phyloP scores from a whole-genome alignment of 208 protist species.

The Angomonas deanei region DNA sequence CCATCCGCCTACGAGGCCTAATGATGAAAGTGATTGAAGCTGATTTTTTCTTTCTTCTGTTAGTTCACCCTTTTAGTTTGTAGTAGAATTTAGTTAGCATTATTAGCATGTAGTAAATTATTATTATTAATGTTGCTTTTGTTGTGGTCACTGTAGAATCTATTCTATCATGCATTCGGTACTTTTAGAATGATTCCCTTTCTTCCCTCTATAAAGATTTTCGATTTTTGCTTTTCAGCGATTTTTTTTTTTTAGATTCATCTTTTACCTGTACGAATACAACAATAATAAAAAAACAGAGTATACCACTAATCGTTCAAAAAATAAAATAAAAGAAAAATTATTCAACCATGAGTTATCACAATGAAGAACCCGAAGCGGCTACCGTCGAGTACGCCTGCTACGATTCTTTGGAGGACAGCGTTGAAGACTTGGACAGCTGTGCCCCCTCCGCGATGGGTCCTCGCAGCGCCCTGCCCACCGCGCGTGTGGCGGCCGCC shows the following conservation, averaged over 20 bases:
- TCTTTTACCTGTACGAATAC: background rate
- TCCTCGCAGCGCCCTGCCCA: background rate
- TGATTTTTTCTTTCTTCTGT: slow-evolving; percentile 5
- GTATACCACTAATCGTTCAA: no score
- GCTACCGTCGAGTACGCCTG: background rate
- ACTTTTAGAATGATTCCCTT: slow-evolving; percentile 7
- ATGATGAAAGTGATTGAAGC: background rate
- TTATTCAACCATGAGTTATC: background rate
- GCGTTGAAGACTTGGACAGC: background rate
- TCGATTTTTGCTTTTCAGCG: slow-evolving; percentile 1
- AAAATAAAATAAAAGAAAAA: no score
- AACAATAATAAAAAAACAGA: background rate
- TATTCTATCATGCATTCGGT: background rate
- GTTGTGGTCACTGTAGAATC: background rate
- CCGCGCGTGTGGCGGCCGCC: background rate
- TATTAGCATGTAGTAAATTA: no score
- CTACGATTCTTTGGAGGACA: background rate
- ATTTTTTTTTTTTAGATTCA: background rate
- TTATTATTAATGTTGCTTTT: background rate
- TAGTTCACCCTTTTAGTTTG: background rate
- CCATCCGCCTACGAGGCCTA: slow-evolving; percentile 26
- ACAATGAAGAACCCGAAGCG: background rate
- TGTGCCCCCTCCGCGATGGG: background rate
- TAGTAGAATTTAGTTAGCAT: no score
- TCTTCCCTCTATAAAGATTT: background rate